phyloP scores from a whole-genome alignment of 805 yeast genomes.

The Wickerhamiella siamensis region DNA sequence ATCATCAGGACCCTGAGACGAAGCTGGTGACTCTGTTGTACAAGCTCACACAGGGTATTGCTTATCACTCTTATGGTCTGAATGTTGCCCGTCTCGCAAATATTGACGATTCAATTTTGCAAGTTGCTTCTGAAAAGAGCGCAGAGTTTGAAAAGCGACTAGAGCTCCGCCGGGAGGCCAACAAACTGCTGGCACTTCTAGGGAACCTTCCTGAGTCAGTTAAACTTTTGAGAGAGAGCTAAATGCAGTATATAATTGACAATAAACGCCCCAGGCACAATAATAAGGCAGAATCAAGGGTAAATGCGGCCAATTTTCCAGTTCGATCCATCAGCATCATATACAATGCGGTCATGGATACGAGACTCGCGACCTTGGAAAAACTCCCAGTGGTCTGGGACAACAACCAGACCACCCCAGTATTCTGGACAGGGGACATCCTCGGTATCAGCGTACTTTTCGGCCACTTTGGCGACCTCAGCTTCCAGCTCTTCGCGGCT shows the following conservation, averaged over 20 bases:
- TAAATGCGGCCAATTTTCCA: constrained; percentile 64
- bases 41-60: constrained; percentile 34
- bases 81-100: constrained; percentile 73
- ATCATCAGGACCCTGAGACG: constrained; percentile 25
- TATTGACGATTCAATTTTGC: constrained; percentile 24
- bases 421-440: constrained; percentile 78
- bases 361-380: constrained; percentile 94
- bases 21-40: constrained; percentile 38
- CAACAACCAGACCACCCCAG: constrained; percentile 90
- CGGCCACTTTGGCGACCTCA: constrained; percentile 34
- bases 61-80: constrained; percentile 62
- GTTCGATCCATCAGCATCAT: constrained; percentile 31
- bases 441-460: constrained; percentile 43
- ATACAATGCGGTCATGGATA: constrained; percentile 77
- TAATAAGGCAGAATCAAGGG: constrained; percentile 28
- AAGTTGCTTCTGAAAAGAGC: constrained; percentile 18
- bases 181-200: not conserved
- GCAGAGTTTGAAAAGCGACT: constrained; percentile 15
- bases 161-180: not conserved
- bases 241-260: not conserved
- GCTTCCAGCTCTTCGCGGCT: constrained; percentile 51
- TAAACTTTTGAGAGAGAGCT: not conserved
- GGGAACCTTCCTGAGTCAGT: not conserved
- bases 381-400: constrained; percentile 84
- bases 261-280: not conserved